phyloP scores from a whole-genome alignment of 2,329 filamentous ascomycete genomes.

The Parastagonospora avenae region DNA sequence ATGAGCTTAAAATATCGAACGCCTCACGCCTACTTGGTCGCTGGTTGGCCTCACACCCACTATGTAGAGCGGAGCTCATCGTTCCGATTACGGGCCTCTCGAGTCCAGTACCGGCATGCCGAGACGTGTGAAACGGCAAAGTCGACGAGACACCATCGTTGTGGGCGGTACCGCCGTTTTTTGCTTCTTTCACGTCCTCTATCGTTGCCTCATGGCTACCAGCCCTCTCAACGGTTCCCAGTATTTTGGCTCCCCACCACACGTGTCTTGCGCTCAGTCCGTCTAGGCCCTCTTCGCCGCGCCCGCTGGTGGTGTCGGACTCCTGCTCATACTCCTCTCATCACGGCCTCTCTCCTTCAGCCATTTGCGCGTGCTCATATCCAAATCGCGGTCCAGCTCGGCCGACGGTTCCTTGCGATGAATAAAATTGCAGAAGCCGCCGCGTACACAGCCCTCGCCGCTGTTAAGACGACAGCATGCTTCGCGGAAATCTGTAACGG shows the following conservation, averaged over 20 bases:
- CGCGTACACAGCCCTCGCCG: constrained; percentile 92
- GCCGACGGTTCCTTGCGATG: constrained; percentile 92
- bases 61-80: too few relatives aligned
- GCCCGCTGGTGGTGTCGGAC: constrained; percentile 80
- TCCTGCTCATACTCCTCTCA: constrained; percentile 78
- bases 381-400: constrained; percentile 86
- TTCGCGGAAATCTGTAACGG: constrained; percentile 97
- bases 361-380: constrained; percentile 95
- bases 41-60: not conserved
- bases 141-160: too few relatives aligned
- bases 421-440: constrained; percentile 99
- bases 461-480: constrained; percentile 94
- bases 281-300: constrained; percentile 9
- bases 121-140: too few relatives aligned
- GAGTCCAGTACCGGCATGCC: too few relatives aligned
- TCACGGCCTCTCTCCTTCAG: constrained; percentile 82
- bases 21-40: not conserved
- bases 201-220: too few relatives aligned
- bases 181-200: too few relatives aligned
- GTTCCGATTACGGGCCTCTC: too few relatives aligned
- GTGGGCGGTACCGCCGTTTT: too few relatives aligned
- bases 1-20: not conserved
- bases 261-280: not conserved
- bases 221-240: too few relatives aligned
- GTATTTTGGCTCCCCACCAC: too few relatives aligned